These are phyloP conservation scores for Marasmius tenuissimus DNA, from an alignment of 1,284 basidiomycete genomes.

Conservation along the genomic window DNA sequence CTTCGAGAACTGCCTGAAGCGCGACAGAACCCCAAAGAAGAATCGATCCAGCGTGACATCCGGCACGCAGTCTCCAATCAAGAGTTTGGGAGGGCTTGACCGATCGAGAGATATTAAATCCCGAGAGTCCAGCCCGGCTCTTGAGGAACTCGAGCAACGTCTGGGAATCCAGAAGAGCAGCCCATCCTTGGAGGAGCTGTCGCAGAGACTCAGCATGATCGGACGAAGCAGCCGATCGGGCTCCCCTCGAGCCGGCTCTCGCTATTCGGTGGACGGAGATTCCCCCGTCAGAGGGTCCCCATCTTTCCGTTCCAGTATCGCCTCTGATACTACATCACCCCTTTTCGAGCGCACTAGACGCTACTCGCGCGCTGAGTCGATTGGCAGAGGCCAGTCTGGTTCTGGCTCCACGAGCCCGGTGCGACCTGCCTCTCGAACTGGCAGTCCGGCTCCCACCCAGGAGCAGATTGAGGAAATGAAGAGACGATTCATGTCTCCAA, in stretches of 20 bases:
- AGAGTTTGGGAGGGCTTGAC: constrained; percentile 41
- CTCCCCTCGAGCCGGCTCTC: constrained; percentile 18
- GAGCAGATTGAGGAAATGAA: constrained; percentile 69
- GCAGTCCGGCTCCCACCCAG: constrained; percentile 36
- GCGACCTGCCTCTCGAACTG: constrained; percentile 19
- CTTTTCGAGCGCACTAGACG: constrained; percentile 27
- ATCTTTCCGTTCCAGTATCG: constrained; percentile 10
- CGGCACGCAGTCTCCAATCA: constrained; percentile 15
- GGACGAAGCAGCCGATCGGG: constrained; percentile 34
- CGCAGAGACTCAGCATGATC: constrained; percentile 48
- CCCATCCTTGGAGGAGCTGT: constrained; percentile 55
- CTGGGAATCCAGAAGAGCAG: constrained; percentile 56
- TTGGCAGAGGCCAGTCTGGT: neutral
- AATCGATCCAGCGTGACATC: constrained; percentile 22
- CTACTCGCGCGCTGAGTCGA: constrained; percentile 16
- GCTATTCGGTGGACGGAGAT: constrained; percentile 15
- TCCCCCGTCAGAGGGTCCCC: constrained; percentile 14
- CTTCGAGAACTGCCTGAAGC: constrained; percentile 69
- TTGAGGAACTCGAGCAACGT: constrained; percentile 58
- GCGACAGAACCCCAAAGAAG: constrained; percentile 48
- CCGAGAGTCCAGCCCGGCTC: constrained; percentile 51
- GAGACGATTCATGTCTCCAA: constrained; percentile 46
- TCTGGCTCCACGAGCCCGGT: neutral
- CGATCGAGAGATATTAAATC: constrained; percentile 31
- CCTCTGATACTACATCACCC: constrained; percentile 24